Evolutionary conservation across 148 eudicot species (phyloP).

Genomic region (Fagopyrum esculentum): DNA sequence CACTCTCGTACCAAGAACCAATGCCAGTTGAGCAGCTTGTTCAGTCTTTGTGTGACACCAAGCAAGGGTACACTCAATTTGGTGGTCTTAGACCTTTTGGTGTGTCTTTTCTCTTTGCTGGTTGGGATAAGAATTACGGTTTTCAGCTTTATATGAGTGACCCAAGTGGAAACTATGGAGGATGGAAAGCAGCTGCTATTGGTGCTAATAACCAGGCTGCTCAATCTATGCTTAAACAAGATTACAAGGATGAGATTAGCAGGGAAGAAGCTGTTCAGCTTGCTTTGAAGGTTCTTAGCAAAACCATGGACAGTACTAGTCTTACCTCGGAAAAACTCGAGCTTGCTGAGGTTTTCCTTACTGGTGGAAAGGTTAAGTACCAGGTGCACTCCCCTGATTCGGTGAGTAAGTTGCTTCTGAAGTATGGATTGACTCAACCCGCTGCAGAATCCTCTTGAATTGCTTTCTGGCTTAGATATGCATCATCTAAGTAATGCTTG

Average conservation of each 20-base stretch:
- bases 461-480: neutral
- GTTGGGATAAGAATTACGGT: constrained; percentile 80
- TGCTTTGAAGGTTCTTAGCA: constrained; percentile 86
- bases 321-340: constrained; percentile 92
- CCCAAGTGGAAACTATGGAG: constrained; percentile 88
- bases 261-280: constrained; percentile 88
- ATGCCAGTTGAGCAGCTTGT: constrained; percentile 95
- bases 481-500: neutral
- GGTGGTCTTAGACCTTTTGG: constrained; percentile 97
- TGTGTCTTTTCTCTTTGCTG: constrained; percentile 80
- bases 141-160: constrained; percentile 90
- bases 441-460: constrained; percentile 23
- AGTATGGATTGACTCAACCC: constrained; percentile 71
- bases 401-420: constrained; percentile 61
- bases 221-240: constrained; percentile 96
- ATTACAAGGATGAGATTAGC: constrained; percentile 80
- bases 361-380: constrained; percentile 78
- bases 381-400: constrained; percentile 77
- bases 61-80: constrained; percentile 91
- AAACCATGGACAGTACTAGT: constrained; percentile 97
- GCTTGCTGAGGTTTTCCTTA: constrained; percentile 65
- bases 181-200: constrained; percentile 92
- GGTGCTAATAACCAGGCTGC: constrained; percentile 94
- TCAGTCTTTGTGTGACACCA: constrained; percentile 76
- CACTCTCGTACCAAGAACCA: constrained; percentile 68